Evolutionary conservation across 2,329 filamentous ascomycete genomes (phyloP).

Genomic region (Geosmithia flava): DNA sequence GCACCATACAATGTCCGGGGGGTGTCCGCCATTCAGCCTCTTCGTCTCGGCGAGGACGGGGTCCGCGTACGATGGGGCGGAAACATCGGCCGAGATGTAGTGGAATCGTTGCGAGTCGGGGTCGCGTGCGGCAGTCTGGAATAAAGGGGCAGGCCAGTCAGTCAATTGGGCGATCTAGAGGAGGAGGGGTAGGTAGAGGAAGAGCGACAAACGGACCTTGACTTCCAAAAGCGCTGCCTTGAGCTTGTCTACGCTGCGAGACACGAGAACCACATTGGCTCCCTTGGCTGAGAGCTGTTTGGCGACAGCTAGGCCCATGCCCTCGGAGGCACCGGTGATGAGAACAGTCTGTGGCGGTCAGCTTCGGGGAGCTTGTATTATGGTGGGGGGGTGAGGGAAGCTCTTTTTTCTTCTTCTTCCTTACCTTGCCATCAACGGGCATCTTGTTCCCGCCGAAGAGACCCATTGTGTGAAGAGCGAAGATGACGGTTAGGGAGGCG

Average conservation of each 20-base stretch:
- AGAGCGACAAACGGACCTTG: constrained; percentile 28
- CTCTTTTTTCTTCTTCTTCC: constrained; percentile 7
- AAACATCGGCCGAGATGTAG: constrained; percentile 74
- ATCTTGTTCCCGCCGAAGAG: constrained; percentile 61
- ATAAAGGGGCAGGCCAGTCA: not conserved
- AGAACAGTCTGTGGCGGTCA: constrained; percentile 57
- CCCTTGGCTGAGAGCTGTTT: constrained; percentile 68
- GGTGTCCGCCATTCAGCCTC: constrained; percentile 60
- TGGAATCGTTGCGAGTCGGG: constrained; percentile 64
- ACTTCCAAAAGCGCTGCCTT: constrained; percentile 55
- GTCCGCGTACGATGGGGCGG: constrained; percentile 54
- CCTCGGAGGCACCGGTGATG: constrained; percentile 84
- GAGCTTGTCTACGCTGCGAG: constrained; percentile 66
- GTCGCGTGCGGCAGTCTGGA: constrained; percentile 51
- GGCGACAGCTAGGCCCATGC: constrained; percentile 72
- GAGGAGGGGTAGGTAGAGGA: not conserved
- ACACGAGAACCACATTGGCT: constrained; percentile 76
- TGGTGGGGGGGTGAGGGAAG: not conserved
- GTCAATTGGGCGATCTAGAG: not conserved
- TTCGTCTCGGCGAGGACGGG: constrained; percentile 60
- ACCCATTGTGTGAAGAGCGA: constrained; percentile 42
- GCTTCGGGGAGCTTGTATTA: not conserved
- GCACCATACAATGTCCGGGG: constrained; percentile 85
- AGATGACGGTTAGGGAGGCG: constrained; percentile 17
- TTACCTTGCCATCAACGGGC: constrained; percentile 71